Conservation (phyloP, 2,329 filamentous ascomycete genomes). For the Phaeosphaeriaceae sp. region DNA sequence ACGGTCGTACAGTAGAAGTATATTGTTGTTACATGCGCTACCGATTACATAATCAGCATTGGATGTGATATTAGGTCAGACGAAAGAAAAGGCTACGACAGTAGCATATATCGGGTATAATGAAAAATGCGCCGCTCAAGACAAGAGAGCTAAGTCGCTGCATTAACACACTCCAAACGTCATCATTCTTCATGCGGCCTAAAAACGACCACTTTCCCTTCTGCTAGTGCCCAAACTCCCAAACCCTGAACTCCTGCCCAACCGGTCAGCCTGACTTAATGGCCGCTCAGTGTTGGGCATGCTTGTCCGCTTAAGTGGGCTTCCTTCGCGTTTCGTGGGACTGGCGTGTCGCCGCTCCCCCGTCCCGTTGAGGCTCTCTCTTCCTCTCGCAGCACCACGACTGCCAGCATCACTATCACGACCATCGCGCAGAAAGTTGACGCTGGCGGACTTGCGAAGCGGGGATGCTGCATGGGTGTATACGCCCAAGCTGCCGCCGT, state of each 20-base stretch:
- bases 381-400: slow-evolving; percentile 14
- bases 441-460: slow-evolving; percentile 76
- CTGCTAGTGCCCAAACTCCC: slow-evolving; percentile 30
- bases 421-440: slow-evolving; percentile 53
- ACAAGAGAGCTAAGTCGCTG: too few relatives aligned
- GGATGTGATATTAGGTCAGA: too few relatives aligned
- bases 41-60: too few relatives aligned
- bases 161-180: background rate
- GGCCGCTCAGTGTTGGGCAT: slow-evolving; percentile 36
- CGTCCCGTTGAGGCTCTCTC: slow-evolving; percentile 28
- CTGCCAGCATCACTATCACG: slow-evolving; percentile 30
- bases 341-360: slow-evolving; percentile 40
- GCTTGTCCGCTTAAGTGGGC: slow-evolving; percentile 54
- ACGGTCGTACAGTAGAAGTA: too few relatives aligned
- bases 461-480: slow-evolving; percentile 83
- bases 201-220: slow-evolving; percentile 37
- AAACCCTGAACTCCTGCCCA: slow-evolving; percentile 30
- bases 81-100: background rate
- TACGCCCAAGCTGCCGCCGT: slow-evolving; percentile 81
- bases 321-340: slow-evolving; percentile 47
- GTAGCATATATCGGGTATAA: slow-evolving; percentile 4
- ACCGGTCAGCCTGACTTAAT: slow-evolving; percentile 22
- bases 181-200: background rate
- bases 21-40: too few relatives aligned
- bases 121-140: background rate